Percentiles rank a stretch among this genome's conserved stretches.
These are phyloP conservation scores for Aspergillus chevalieri DNA, from an alignment of 2,329 filamentous ascomycete genomes.

Conservation along the genomic window DNA sequence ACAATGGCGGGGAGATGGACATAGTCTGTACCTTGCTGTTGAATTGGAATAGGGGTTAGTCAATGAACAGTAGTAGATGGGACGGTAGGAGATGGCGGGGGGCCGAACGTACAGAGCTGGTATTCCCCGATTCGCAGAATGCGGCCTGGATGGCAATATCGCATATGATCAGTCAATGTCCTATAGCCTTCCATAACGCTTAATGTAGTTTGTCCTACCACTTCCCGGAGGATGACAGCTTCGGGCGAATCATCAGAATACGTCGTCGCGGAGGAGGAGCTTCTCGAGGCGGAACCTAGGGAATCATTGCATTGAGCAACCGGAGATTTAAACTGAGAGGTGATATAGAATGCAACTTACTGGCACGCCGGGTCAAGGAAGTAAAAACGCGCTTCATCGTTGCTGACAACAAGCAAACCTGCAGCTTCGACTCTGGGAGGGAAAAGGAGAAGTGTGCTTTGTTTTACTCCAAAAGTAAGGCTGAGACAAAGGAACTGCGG, in stretches of 20 bases:
- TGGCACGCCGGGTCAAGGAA: slow-evolving; percentile 25
- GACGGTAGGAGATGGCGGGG: not conserved
- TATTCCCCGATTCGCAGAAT: slow-evolving; percentile 69
- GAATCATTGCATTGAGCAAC: slow-evolving; percentile 3
- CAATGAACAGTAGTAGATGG: not conserved
- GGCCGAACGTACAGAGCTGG: slow-evolving; percentile 43
- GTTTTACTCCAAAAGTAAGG: not conserved
- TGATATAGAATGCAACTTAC: slow-evolving; percentile 15
- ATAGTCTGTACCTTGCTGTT: slow-evolving; percentile 73
- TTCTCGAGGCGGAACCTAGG: slow-evolving; percentile 19
- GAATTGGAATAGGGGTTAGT: not conserved
- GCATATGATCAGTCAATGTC: slow-evolving; percentile 4
- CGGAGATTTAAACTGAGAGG: not conserved
- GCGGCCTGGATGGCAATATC: slow-evolving; percentile 51
- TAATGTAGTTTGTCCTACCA: slow-evolving; percentile 23
- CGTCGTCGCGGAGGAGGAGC: slow-evolving; percentile 8
- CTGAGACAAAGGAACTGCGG: not conserved
- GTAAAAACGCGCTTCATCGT: slow-evolving; percentile 35
- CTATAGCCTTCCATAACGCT: not conserved
- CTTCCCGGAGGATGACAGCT: slow-evolving; percentile 33
- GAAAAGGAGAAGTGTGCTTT: not conserved
- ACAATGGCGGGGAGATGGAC: slow-evolving; percentile 89
- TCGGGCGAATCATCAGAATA: slow-evolving; percentile 35
- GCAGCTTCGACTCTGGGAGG: too few species aligned
- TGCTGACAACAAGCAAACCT: not conserved